Evolutionary conservation across 2,329 filamentous ascomycete genomes (phyloP).

Genomic region (Xylaria arbuscula): DNA sequence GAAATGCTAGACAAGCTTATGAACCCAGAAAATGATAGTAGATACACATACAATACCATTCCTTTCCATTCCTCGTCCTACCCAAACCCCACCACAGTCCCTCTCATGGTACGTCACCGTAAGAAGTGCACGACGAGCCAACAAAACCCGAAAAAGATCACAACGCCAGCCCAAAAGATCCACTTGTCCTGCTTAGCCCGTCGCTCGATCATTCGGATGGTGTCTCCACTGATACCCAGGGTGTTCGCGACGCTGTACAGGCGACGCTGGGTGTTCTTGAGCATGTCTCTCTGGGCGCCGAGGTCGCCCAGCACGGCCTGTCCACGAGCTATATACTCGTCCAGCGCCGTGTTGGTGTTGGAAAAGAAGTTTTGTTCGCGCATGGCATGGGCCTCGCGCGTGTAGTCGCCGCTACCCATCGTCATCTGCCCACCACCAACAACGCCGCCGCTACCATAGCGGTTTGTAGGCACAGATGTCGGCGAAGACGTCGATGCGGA

Average conservation of each 20-base stretch:
- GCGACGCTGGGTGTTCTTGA: constrained; percentile 92
- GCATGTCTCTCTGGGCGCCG: constrained; percentile 88
- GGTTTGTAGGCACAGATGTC: constrained; percentile 54
- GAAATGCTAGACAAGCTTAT: constrained; percentile 27
- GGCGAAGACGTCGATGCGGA: constrained; percentile 49
- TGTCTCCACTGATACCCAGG: constrained; percentile 91
- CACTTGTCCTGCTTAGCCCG: constrained; percentile 95
- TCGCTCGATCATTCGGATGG: constrained; percentile 95
- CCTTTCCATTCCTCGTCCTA: constrained; percentile 30
- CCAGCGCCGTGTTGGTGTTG: constrained; percentile 83
- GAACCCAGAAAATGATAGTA: constrained; percentile 12
- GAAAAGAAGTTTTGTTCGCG: constrained; percentile 90
- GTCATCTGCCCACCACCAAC: constrained; percentile 53
- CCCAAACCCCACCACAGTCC: not conserved
- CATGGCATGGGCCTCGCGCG: constrained; percentile 83
- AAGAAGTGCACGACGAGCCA: constrained; percentile 90
- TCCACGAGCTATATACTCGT: constrained; percentile 93
- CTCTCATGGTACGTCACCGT: constrained; percentile 60
- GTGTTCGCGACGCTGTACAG: constrained; percentile 95
- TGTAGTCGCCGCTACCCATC: constrained; percentile 70
- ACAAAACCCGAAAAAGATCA: constrained; percentile 90
- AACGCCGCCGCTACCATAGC: constrained; percentile 51
- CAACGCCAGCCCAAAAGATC: constrained; percentile 91
- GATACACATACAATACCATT: constrained; percentile 10
- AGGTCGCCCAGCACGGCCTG: constrained; percentile 90